Evolutionary conservation across 2,329 filamentous ascomycete species (phyloP).

Genomic region (Herpotrichia juniperi): DNA sequence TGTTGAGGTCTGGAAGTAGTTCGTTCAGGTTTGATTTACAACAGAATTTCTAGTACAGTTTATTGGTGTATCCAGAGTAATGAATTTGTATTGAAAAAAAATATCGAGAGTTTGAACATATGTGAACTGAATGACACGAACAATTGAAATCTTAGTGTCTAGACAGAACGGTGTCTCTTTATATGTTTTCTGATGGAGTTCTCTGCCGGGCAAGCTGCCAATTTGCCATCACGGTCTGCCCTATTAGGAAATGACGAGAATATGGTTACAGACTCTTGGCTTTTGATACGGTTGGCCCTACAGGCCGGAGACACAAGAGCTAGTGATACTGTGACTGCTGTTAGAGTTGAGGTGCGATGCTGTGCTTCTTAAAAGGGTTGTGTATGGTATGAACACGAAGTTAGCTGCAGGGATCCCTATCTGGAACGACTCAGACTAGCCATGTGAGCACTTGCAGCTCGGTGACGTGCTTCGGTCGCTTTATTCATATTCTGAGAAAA

Average conservation of each 20-base stretch:
- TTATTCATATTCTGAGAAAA: neutral
- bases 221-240: neutral
- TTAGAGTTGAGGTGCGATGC: neutral
- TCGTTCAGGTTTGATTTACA: no score
- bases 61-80: no score
- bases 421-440: neutral
- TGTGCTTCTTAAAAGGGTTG: neutral
- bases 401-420: neutral
- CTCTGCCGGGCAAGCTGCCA: neutral
- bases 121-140: neutral
- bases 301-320: neutral
- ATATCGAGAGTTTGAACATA: neutral
- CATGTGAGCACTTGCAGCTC: neutral
- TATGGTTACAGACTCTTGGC: neutral
- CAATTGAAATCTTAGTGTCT: neutral
- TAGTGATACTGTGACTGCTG: neutral
- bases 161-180: neutral
- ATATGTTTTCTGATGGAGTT: neutral
- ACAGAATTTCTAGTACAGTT: no score
- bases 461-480: neutral
- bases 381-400: neutral
- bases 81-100: no score
- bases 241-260: neutral
- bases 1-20: no score
- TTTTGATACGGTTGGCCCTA: neutral